A percentile compares a stretch with the other conserved stretches of the same genome.
These are phyloP conservation scores for Aleurites moluccanus DNA, from an alignment of 441 rosid genomes.

Conservation along the genomic window DNA sequence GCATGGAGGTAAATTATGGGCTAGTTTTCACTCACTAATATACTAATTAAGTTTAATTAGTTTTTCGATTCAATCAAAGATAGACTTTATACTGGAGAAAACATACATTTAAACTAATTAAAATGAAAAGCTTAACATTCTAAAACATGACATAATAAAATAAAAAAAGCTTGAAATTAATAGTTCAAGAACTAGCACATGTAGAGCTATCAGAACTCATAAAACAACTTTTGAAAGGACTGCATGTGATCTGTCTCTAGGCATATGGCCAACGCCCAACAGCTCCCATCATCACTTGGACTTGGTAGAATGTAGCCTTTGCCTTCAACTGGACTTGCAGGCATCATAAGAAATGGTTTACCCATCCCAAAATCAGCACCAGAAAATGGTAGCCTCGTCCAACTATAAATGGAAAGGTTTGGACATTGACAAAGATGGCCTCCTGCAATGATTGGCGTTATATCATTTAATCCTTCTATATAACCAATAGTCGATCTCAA, in stretches of 20 bases:
- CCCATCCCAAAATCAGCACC: constrained; percentile 46
- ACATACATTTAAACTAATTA: too few relatives aligned
- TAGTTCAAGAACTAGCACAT: too few relatives aligned
- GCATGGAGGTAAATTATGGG: too few relatives aligned
- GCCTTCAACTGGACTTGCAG: constrained; percentile 29
- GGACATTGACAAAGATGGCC: constrained; percentile 25
- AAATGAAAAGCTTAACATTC: too few relatives aligned
- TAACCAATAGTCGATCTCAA: constrained; percentile 40
- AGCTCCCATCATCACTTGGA: constrained; percentile 23
- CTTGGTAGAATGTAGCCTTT: constrained; percentile 16
- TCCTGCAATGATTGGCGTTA: neutral
- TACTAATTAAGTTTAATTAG: too few relatives aligned
- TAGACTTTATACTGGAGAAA: too few relatives aligned
- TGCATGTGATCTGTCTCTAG: constrained; percentile 27
- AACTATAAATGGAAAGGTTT: constrained; percentile 21
- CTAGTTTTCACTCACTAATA: too few relatives aligned
- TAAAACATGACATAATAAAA: too few relatives aligned
- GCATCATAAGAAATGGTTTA: constrained; percentile 25
- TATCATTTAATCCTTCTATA: constrained; percentile 21
- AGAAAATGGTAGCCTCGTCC: constrained; percentile 28
- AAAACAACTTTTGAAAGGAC: constrained; percentile 30
- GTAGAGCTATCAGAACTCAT: neutral
- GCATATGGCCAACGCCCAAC: constrained; percentile 21
- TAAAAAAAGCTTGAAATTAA: too few relatives aligned
- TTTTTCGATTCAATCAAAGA: too few relatives aligned